Evolutionary conservation across 148 eudicot species (phyloP), one percentile per base, ranked within the genome.

Genomic region (Nyssa sinensis): DNA sequence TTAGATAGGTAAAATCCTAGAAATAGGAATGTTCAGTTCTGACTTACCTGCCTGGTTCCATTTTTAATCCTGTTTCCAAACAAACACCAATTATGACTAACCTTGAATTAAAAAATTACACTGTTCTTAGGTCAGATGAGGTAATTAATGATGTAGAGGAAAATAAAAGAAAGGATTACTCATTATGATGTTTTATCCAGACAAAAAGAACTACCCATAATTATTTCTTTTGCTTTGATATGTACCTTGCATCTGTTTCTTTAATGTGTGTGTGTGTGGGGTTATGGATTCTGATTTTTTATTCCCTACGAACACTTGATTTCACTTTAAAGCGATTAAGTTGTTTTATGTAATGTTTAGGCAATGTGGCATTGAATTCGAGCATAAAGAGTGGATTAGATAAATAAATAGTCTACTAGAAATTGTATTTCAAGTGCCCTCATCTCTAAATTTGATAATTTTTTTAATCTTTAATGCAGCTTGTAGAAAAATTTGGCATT

Each of bases 401-500:
- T 32, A 47, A 19, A 51, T 19, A 68, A 29, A 60, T 44, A 37
- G n/a, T 13, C 37, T 44, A 34, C 10, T 34, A 55, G 2, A 34
- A 49, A 51, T 9, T 57, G 37, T 4, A 25, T 25, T 34, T 67
- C 62, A 28, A 25, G 19, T 44, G 27, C 21, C 28, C 49, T 19
- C n/a, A 8, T 73, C 69, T 23, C 58, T 70, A 29, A 49, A 28
- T 27, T 69, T 32, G 3, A 55, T 55, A 17, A 19, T 55, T 55
- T 21, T n/a, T 67, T 73, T 77, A 73, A 51, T 32, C 60, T 67
- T 41, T 66, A 16, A 33, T 84, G 80, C 90, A 95, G 99, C 99
- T 95, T 81, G 99, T 95, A 33, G 91, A 95, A 71, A 77, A 95
- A 79, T 95, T 95, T 79, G 98, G 99, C 61, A 95, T 95, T 78